phyloP scores from a whole-genome alignment of 306 rosid genomes.

The Lotus japonicus region DNA sequence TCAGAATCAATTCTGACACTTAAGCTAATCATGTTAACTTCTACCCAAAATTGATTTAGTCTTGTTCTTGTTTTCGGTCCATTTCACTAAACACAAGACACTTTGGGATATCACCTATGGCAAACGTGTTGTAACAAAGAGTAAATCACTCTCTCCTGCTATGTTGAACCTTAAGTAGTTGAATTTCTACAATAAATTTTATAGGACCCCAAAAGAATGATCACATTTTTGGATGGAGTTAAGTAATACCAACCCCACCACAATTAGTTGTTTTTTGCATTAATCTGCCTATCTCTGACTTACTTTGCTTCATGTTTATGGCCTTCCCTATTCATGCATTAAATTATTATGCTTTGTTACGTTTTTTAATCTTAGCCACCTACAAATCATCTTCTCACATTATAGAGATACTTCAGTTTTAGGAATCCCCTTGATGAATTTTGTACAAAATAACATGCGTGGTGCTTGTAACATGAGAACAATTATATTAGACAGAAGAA shows the following conservation, averaged over 20 bases:
- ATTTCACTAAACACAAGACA: slow-evolving; percentile 22
- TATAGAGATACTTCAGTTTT: neutral
- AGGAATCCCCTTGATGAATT: neutral
- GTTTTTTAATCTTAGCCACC: slow-evolving; percentile 27
- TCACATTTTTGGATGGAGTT: slow-evolving; percentile 47
- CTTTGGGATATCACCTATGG: neutral
- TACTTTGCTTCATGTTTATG: slow-evolving; percentile 49
- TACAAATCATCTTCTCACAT: slow-evolving; percentile 5
- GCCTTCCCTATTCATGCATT: too few relatives aligned
- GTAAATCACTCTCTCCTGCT: slow-evolving; percentile 16
- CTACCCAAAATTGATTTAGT: too few relatives aligned
- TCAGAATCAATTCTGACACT: too few relatives aligned
- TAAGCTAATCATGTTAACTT: too few relatives aligned
- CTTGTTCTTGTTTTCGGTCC: slow-evolving; percentile 51
- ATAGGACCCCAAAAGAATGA: too few relatives aligned
- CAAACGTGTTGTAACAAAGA: slow-evolving; percentile 4
- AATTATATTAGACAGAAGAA: slow-evolving; percentile 20
- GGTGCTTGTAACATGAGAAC: slow-evolving; percentile 26
- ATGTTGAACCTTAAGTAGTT: slow-evolving; percentile 43
- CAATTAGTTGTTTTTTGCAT: slow-evolving; percentile 14
- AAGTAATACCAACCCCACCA: slow-evolving; percentile 50
- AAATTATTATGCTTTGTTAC: slow-evolving; percentile 26
- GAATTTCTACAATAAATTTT: slow-evolving; percentile 31
- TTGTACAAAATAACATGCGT: neutral
- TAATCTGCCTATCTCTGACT: slow-evolving; percentile 45